Percentiles rank a stretch among this genome's conserved stretches.
These are phyloP conservation scores for Pichia sorboxylosa DNA, from an alignment of 1,139 yeast species.

Conservation along the genomic window DNA sequence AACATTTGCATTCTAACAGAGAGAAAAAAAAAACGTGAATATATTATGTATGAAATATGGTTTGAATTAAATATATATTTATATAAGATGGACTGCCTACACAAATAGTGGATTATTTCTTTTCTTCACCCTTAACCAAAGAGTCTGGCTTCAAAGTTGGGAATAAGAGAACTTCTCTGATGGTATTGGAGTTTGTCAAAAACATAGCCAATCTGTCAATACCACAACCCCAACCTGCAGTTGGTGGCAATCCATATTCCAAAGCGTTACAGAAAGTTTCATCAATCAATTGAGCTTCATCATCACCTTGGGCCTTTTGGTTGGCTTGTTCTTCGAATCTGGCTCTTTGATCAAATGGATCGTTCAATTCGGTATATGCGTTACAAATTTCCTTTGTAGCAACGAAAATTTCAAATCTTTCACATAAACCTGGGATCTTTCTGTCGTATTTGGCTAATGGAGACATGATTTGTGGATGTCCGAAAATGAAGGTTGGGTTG, in stretches of 20 bases:
- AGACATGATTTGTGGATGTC: slow-evolving; percentile 99
- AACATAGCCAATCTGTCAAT: slow-evolving; percentile 97
- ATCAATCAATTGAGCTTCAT: slow-evolving; percentile 93
- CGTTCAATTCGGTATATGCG: slow-evolving; percentile 97
- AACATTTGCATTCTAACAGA: too few relatives aligned
- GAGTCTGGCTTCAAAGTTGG: slow-evolving; percentile 96
- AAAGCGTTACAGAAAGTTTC: slow-evolving; percentile 96
- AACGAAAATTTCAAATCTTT: slow-evolving; percentile 95
- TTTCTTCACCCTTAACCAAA: slow-evolving; percentile 23
- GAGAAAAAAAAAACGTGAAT: not conserved
- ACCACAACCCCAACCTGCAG: slow-evolving; percentile 99
- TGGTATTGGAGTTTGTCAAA: slow-evolving; percentile 90
- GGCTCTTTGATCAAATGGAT: slow-evolving; percentile 94
- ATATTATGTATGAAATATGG: too few relatives aligned
- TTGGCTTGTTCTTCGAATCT: slow-evolving; percentile 98
- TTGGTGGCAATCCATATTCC: slow-evolving; percentile 97
- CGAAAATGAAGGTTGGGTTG: slow-evolving; percentile 95
- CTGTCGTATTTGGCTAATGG: slow-evolving; percentile 97
- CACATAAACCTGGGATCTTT: slow-evolving; percentile 86
- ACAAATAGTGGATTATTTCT: slow-evolving; percentile 8
- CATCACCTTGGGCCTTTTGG: slow-evolving; percentile 98
- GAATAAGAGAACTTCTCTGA: slow-evolving; percentile 94
- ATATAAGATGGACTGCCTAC: not conserved
- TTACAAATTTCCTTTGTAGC: slow-evolving; percentile 97
- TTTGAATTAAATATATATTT: not conserved